phyloP scores from a whole-genome alignment of 305 asterid species.

The Plantago coronopus region DNA sequence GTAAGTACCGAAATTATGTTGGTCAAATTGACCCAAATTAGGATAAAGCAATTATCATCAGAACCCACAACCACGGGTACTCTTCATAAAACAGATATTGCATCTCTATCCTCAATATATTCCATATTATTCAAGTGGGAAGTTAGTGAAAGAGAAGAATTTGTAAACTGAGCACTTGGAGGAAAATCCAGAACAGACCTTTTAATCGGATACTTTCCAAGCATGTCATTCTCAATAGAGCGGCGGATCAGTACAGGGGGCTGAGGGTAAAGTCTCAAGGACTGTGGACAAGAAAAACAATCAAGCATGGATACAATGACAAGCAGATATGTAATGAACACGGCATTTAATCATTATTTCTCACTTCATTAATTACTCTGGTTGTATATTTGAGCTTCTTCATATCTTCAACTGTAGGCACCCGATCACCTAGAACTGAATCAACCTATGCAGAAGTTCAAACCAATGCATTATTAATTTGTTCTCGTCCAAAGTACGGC shows the following conservation, averaged over 20 bases:
- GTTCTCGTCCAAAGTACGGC: conserved; percentile 18
- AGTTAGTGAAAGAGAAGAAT: background rate
- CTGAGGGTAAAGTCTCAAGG: conserved; percentile 94
- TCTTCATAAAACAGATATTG: no score
- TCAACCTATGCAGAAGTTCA: conserved; percentile 57
- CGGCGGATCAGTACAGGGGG: conserved; percentile 98
- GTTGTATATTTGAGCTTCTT: conserved; percentile 91
- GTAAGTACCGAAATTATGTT: conserved; percentile 8
- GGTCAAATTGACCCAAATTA: background rate
- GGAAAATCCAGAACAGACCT: conserved; percentile 39
- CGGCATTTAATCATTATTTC: conserved; percentile 22
- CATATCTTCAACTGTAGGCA: conserved; percentile 90
- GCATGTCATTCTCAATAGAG: conserved; percentile 69
- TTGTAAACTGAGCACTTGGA: conserved; percentile 9
- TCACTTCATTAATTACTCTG: conserved; percentile 90
- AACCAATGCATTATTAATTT: conserved; percentile 21
- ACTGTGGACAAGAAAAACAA: conserved; percentile 42
- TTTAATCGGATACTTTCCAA: conserved; percentile 80
- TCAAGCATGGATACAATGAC: conserved; percentile 11
- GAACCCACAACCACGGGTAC: background rate
- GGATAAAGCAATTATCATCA: conserved; percentile 2
- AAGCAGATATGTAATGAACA: conserved; percentile 14
- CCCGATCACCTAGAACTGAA: conserved; percentile 83
- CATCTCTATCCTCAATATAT: no score
- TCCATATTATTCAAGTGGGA: conserved; percentile 2